Percentiles rank a stretch among this genome's conserved stretches.
Evolutionary conservation across 2,329 filamentous ascomycete genomes (phyloP).

Genomic region (Fusarium brachygibbosum): DNA sequence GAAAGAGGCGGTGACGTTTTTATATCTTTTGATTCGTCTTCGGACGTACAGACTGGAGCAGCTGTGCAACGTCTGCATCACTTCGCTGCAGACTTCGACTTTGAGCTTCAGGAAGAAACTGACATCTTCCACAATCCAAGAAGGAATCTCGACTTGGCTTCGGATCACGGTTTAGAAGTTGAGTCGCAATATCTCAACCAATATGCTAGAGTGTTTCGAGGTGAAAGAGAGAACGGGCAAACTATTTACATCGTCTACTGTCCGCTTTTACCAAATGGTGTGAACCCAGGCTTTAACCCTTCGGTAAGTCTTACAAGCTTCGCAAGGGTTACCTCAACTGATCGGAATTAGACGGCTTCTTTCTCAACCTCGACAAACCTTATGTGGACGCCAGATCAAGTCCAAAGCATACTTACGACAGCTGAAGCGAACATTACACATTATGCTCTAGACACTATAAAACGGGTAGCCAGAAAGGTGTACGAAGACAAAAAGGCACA

Average conservation of each 20-base stretch:
- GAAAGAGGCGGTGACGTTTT: slow-evolving; percentile 39
- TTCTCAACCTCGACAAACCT: slow-evolving; percentile 47
- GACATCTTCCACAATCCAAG: background rate
- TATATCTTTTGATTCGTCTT: slow-evolving; percentile 41
- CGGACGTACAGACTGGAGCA: slow-evolving; percentile 34
- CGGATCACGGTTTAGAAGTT: rapidly evolving
- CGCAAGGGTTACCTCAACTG: rapidly evolving
- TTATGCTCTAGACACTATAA: slow-evolving; percentile 35
- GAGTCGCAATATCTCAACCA: slow-evolving; percentile 7
- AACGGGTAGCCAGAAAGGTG: slow-evolving; percentile 25
- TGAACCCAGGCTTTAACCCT: slow-evolving; percentile 28
- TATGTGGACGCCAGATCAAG: slow-evolving; percentile 42
- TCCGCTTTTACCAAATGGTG: slow-evolving; percentile 29
- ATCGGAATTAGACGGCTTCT: slow-evolving; percentile 4
- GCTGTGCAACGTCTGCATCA: slow-evolving; percentile 39
- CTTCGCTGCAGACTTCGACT: slow-evolving; percentile 40
- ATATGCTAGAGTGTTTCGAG: slow-evolving; percentile 40
- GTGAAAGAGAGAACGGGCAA: slow-evolving; percentile 13
- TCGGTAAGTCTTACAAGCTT: slow-evolving; percentile 12
- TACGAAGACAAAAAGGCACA: slow-evolving; percentile 26
- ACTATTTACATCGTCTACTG: slow-evolving; percentile 39
- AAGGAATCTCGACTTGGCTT: rapidly evolving
- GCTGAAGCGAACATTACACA: slow-evolving; percentile 24
- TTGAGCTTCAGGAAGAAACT: slow-evolving; percentile 22
- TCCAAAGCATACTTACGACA: slow-evolving; percentile 22